Percentiles rank a stretch among this genome's conserved stretches.
Evolutionary conservation across 176 grass and related monocot species (phyloP).

Genomic region (Pontederia paniculata): DNA sequence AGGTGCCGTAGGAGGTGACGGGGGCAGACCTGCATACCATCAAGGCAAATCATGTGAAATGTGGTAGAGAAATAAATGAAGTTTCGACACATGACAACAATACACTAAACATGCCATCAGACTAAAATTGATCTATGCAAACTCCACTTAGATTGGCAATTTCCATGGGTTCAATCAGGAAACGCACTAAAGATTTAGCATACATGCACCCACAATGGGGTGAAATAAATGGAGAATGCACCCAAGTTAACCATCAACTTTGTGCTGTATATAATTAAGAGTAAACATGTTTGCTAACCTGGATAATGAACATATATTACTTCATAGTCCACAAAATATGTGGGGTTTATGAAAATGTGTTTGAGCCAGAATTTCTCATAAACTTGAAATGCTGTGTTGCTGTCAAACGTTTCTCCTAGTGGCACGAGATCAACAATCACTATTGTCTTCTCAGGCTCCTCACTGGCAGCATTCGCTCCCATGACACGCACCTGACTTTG

Average conservation of each 20-base stretch:
- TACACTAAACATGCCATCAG: no score
- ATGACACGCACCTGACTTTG: conserved; percentile 88
- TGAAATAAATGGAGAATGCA: no score
- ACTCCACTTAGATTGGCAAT: no score
- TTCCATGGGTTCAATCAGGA: no score
- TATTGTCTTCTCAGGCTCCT: conserved; percentile 61
- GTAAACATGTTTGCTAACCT: conserved; percentile 33
- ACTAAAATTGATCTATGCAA: no score
- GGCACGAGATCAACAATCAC: conserved; percentile 84
- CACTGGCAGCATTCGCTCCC: conserved; percentile 82
- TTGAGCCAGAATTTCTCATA: conserved; percentile 84
- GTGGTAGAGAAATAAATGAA: no score
- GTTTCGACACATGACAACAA: no score
- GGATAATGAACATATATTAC: conserved; percentile 67
- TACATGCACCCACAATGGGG: no score
- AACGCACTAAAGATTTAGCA: no score
- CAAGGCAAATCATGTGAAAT: no score
- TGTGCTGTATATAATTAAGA: no score
- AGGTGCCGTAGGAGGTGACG: conserved; percentile 41
- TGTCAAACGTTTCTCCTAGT: conserved; percentile 46
- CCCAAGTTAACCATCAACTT: no score
- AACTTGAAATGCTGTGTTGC: conserved; percentile 35
- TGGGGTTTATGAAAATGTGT: conserved; percentile 59
- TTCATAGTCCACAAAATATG: conserved; percentile 51
- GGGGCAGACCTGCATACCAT: conserved; percentile 62